Base-by-base conservation (phyloP, 73 alveolate species). In the Paramecium sonneborni region DNA sequence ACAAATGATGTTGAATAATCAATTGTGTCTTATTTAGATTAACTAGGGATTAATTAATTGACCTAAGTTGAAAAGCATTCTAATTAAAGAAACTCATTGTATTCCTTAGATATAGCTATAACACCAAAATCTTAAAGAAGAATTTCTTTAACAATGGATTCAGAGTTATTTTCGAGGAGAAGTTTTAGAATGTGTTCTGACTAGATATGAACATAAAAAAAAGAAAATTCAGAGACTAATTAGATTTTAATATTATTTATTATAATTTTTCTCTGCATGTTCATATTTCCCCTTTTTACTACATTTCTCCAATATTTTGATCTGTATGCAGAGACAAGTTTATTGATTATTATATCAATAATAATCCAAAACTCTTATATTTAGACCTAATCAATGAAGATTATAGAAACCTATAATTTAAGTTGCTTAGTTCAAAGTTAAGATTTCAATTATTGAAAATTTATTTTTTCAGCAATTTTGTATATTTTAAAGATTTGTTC, bases 1-100 rank as follows among this genome's bases (percentile, higher is more conserved):
- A 62, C 84, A 62, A 62, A 62, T 62, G 84, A 62, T 62, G 48
- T 62, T 26, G 84, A 62, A 62, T 30, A 62, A 62, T 62, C 84
- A 28, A 62, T 62, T 30, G 84, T 62, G 39, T 62, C 84, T 6
- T 62, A 62, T 62, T 62, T 62, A 62, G 84, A 62, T 21, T 62
- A 62, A 32, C 4, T 62, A 12, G 84, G 84, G 44, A 62, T 62
- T 30, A 62, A 62, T 62, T 7, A 62, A 62, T 62, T 62, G 84
- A 62, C 24, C 84, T 62, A 62, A 26, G 84, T 62, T 32, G 84
- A 62, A 62, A 62, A 62, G 44, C 84, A 62, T 62, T 62, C 84
- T 62, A 62, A 62, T 32, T 32, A 62, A 62, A 62, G 84, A 62
- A 30, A 62, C 24, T 62, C 84, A 62, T 30, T 62, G 84, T 26